A percentile compares a stretch with the other conserved stretches of the same genome.
These are phyloP conservation scores for Xylaria flabelliformis DNA, from an alignment of 495 filamentous ascomycete species.

Conservation along the genomic window DNA sequence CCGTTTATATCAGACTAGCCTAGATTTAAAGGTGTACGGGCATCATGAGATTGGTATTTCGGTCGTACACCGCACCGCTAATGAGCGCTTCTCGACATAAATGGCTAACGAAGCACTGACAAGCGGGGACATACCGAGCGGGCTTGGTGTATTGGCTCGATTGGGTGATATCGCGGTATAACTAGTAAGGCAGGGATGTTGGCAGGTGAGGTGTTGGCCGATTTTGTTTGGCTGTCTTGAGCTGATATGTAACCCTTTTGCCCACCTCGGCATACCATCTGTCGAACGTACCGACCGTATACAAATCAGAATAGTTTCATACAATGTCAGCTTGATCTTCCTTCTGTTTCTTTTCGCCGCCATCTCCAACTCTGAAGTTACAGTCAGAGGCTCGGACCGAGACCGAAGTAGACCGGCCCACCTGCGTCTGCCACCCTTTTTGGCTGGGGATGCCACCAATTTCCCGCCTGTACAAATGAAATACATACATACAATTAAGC, in stretches of 20 bases:
- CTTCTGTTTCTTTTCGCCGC: neutral
- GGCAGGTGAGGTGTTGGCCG: neutral
- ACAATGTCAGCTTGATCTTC: neutral
- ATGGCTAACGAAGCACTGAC: neutral
- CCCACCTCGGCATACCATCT: neutral
- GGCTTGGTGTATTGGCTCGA: neutral
- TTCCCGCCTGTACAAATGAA: too few relatives aligned
- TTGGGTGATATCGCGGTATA: neutral
- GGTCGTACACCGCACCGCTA: neutral
- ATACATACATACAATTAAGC: too few relatives aligned
- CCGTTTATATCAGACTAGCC: neutral
- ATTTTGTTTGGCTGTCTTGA: conserved; percentile 17
- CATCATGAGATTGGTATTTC: neutral
- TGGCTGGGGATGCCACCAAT: too few relatives aligned
- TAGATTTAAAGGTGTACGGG: neutral
- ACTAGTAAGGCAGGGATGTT: neutral
- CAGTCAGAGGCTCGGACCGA: conserved; percentile 17
- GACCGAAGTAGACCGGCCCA: neutral
- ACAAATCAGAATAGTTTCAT: neutral
- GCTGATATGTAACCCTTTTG: neutral
- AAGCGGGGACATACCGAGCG: neutral
- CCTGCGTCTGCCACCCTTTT: too few relatives aligned
- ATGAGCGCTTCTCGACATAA: neutral
- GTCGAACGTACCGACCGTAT: neutral
- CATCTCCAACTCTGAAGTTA: neutral